Evolutionary conservation across 2,329 filamentous ascomycete species (phyloP).

Genomic region (Sordariomycetes sp.): DNA sequence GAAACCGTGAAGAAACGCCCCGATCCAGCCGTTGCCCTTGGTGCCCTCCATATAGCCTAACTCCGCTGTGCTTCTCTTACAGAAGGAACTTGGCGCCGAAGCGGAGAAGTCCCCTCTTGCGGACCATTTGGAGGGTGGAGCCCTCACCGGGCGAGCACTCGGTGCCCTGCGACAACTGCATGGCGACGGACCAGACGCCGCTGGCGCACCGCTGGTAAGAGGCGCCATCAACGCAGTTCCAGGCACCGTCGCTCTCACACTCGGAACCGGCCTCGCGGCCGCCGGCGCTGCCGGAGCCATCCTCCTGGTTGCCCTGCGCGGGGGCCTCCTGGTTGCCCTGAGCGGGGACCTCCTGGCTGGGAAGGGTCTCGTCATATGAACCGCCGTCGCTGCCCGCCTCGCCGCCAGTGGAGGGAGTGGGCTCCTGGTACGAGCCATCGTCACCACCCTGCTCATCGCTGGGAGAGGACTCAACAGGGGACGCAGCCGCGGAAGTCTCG

Average conservation of each 20-base stretch:
- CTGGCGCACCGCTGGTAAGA: conserved; percentile 45
- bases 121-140: conserved; percentile 5
- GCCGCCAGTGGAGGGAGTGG: conserved; percentile 8
- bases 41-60: not conserved
- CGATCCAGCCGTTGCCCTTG: not conserved
- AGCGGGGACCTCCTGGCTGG: not conserved
- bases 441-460: not conserved
- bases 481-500: conserved; percentile 10
- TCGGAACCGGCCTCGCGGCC: conserved; percentile 26
- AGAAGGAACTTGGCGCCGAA: conserved; percentile 10
- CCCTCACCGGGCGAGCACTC: conserved; percentile 30
- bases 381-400: not conserved
- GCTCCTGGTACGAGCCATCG: not conserved
- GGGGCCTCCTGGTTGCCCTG: not conserved
- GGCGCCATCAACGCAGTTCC: conserved; percentile 40
- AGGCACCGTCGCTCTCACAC: conserved; percentile 36
- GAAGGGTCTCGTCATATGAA: conserved; percentile 1
- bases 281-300: conserved; percentile 7
- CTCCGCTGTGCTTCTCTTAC: not conserved
- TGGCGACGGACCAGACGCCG: conserved; percentile 34
- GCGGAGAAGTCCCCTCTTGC: conserved; percentile 4
- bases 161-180: conserved; percentile 32
- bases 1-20: not conserved
- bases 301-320: not conserved
- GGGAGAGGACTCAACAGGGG: conserved; percentile 5